Percentiles rank a stretch among this genome's conserved stretches.
Evolutionary conservation across 2,329 filamentous ascomycete species (phyloP).

Genomic region (Fusarium irregulare): DNA sequence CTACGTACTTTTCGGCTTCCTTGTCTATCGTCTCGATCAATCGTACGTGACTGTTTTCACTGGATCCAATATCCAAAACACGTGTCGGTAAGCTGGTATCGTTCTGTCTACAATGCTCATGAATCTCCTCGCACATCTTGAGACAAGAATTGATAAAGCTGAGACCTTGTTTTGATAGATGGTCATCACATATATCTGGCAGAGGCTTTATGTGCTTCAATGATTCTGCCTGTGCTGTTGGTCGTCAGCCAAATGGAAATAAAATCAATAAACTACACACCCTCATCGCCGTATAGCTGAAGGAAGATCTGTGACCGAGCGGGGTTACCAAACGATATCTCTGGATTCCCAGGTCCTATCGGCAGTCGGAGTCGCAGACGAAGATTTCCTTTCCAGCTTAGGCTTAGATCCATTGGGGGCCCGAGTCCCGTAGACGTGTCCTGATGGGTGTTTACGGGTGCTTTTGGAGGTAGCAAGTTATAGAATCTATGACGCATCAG

Average conservation of each 20-base stretch:
- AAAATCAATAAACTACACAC: neutral
- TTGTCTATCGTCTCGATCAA: constrained; percentile 4
- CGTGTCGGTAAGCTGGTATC: constrained; percentile 14
- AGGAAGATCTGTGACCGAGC: neutral
- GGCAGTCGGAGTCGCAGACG: constrained; percentile 14
- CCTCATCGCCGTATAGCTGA: constrained; percentile 23
- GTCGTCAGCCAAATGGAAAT: neutral
- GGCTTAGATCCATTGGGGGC: neutral
- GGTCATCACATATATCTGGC: constrained; percentile 27
- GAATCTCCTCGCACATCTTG: constrained; percentile 7
- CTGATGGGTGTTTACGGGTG: neutral
- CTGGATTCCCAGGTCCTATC: constrained; percentile 23
- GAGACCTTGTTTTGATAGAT: constrained; percentile 21
- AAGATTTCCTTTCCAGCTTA: neutral
- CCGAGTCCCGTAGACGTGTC: no score
- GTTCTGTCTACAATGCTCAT: constrained; percentile 9
- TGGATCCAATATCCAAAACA: constrained; percentile 21
- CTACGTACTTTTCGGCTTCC: constrained; percentile 12
- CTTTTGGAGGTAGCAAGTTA: neutral
- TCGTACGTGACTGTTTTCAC: neutral
- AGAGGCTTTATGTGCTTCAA: constrained; percentile 23
- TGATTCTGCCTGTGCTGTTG: neutral
- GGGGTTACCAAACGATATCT: constrained; percentile 11
- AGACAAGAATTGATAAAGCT: constrained; percentile 24
- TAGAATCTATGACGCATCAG: neutral